A percentile compares a stretch with the other conserved stretches of the same genome.
Conservation (phyloP, 2,329 filamentous ascomycete genomes). For the Aspergillus cejpii region DNA sequence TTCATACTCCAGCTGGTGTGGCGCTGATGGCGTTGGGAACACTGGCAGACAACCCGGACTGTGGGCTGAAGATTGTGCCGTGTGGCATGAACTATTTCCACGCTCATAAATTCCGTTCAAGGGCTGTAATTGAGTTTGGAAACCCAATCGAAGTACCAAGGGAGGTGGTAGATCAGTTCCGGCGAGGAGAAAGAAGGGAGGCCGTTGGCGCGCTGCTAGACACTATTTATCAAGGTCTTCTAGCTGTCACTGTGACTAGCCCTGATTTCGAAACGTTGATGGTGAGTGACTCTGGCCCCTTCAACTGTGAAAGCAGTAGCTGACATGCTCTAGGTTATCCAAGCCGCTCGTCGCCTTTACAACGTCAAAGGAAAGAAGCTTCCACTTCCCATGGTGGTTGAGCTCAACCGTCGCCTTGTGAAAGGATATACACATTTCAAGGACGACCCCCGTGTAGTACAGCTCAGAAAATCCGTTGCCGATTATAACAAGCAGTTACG, state of each 20-base stretch:
- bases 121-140: conserved; percentile 93
- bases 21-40: conserved; percentile 96
- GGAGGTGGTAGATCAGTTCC: conserved; percentile 80
- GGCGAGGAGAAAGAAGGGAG: conserved; percentile 72
- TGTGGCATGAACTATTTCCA: conserved; percentile 99
- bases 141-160: conserved; percentile 75
- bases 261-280: conserved; percentile 95
- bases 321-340: conserved; percentile 59
- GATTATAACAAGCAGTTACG: conserved; percentile 82
- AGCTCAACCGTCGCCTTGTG: conserved; percentile 84
- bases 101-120: conserved; percentile 93
- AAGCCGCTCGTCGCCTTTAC: conserved; percentile 87
- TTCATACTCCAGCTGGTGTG: conserved; percentile 61
- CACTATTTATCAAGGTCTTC: conserved; percentile 75
- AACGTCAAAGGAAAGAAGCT: conserved; percentile 92
- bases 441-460: conserved; percentile 74
- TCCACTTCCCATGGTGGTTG: conserved; percentile 83
- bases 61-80: conserved; percentile 87
- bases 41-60: conserved; percentile 75
- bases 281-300: conserved; percentile 41
- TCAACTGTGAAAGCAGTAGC: conserved; percentile 5
- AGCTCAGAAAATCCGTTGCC: conserved; percentile 66
- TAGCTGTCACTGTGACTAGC: conserved; percentile 82
- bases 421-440: conserved; percentile 91
- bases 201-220: conserved; percentile 81